These are phyloP conservation scores for Cryptococcus jaspeensis DNA, from an alignment of 1,284 basidiomycete species.

Conservation along the genomic window DNA sequence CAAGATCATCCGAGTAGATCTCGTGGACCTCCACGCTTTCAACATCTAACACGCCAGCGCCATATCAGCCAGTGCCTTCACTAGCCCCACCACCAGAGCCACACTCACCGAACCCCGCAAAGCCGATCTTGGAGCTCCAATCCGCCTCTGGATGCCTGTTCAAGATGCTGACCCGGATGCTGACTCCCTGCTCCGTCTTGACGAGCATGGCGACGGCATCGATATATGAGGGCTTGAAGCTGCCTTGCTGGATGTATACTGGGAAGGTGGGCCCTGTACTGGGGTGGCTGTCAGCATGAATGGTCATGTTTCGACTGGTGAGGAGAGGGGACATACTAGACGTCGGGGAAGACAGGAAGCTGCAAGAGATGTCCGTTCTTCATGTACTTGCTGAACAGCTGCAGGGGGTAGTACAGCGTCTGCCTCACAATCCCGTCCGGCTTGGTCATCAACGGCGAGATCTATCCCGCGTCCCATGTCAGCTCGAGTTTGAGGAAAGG, in stretches of 20 bases:
- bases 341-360: conserved; percentile 28
- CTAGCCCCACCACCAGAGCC: background rate
- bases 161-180: conserved; percentile 38
- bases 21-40: conserved; percentile 32
- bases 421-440: conserved; percentile 36
- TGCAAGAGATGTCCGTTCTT: conserved; percentile 38
- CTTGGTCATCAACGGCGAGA: conserved; percentile 42
- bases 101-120: conserved; percentile 29
- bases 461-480: conserved; percentile 18
- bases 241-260: conserved; percentile 34
- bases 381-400: conserved; percentile 41
- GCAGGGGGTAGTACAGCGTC: conserved; percentile 41
- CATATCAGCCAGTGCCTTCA: background rate
- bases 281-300: background rate
- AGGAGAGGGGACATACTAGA: conserved; percentile 27
- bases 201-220: conserved; percentile 39
- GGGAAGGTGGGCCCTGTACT: conserved; percentile 41
- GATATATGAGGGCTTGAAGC: conserved; percentile 33
- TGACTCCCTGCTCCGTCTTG: conserved; percentile 7
- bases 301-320: background rate
- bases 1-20: conserved; percentile 42
- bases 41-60: conserved; percentile 13
- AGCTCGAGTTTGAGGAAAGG: no score
- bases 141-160: conserved; percentile 42
- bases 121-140: conserved; percentile 26